phyloP scores from a whole-genome alignment of 2,329 filamentous ascomycete genomes.

The Talaromyces marneffei region DNA sequence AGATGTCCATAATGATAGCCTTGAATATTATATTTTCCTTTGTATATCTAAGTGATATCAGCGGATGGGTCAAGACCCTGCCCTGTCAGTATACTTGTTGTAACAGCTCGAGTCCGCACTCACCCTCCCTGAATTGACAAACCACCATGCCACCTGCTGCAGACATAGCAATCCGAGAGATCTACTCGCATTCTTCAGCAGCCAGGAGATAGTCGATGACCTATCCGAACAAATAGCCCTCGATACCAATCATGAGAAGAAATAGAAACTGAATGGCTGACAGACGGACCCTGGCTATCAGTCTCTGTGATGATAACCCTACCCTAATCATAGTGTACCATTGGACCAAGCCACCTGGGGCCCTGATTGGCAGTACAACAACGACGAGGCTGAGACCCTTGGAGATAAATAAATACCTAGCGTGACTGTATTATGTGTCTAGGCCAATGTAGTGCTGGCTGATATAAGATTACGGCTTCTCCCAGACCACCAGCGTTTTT shows the following conservation, averaged over 20 bases:
- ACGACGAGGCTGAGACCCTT: neutral
- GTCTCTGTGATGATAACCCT: neutral
- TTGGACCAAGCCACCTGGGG: neutral
- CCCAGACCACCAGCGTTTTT: neutral
- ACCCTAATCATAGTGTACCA: neutral
- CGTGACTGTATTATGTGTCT: no score
- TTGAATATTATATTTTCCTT: no score
- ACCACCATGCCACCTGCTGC: no score
- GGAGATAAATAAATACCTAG: neutral
- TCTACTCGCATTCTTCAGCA: neutral
- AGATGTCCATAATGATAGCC: neutral
- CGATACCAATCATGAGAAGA: no score
- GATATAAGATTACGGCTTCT: neutral
- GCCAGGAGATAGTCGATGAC: neutral
- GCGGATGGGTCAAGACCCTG: neutral
- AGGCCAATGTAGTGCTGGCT: no score
- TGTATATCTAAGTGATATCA: no score
- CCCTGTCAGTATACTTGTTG: no score
- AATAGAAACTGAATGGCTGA: no score
- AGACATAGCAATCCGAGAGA: no score
- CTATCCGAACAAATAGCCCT: neutral
- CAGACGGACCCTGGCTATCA: no score
- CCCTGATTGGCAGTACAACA: neutral
- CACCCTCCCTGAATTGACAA: no score
- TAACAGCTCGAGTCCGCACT: no score